A percentile compares a stretch with the other conserved stretches of the same genome.
Evolutionary conservation across 805 yeast genomes (phyloP).

Genomic region (Kuraishia borneana): DNA sequence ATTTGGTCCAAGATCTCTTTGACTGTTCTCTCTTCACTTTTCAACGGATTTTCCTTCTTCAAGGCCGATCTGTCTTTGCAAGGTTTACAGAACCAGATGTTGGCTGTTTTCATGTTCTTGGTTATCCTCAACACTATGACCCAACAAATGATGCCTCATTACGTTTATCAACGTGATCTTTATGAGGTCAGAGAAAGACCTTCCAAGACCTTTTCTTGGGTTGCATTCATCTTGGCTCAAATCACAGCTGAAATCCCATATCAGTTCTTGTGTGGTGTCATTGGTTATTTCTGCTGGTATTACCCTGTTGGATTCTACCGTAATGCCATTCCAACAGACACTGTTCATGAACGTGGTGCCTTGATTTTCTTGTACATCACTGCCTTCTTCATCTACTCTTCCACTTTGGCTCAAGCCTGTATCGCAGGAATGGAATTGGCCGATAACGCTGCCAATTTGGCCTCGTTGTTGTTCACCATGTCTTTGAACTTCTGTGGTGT

Average conservation of each 20-base stretch:
- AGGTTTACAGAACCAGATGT: slow-evolving; percentile 77
- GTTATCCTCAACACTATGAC: slow-evolving; percentile 43
- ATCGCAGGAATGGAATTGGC: slow-evolving; percentile 49
- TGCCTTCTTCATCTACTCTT: slow-evolving; percentile 41
- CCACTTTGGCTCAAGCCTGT: slow-evolving; percentile 47
- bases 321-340: slow-evolving; percentile 42
- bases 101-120: slow-evolving; percentile 59
- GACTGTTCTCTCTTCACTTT: slow-evolving; percentile 40
- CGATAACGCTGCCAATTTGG: slow-evolving; percentile 55
- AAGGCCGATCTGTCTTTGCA: slow-evolving; percentile 51
- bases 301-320: slow-evolving; percentile 60
- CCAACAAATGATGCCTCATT: slow-evolving; percentile 56
- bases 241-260: slow-evolving; percentile 58
- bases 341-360: slow-evolving; percentile 44
- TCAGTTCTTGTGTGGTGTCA: slow-evolving; percentile 50
- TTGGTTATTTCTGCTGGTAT: slow-evolving; percentile 53
- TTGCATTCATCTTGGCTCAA: slow-evolving; percentile 49
- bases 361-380: slow-evolving; percentile 26
- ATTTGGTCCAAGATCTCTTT: slow-evolving; percentile 46
- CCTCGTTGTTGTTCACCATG: slow-evolving; percentile 46
- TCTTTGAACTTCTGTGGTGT: slow-evolving; percentile 73
- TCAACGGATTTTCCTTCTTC: slow-evolving; percentile 62
- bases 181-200: slow-evolving; percentile 70
- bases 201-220: slow-evolving; percentile 61
- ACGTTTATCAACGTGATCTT: slow-evolving; percentile 47